Conservation (phyloP, 495 filamentous ascomycete species). For the Aspergillus kassunensis region DNA sequence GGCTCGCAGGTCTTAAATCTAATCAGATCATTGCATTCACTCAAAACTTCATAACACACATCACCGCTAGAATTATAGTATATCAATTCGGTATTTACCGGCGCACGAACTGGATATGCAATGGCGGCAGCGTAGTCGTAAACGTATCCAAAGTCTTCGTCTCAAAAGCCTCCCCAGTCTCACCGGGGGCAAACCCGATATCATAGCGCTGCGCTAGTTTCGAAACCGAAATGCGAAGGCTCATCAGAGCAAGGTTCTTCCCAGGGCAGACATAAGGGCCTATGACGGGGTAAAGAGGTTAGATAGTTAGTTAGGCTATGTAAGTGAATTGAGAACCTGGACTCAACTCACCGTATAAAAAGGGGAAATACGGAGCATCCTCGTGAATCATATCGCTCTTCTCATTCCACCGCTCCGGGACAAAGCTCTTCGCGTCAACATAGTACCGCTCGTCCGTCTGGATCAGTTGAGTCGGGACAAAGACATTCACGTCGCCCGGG, state of each 20-base stretch:
- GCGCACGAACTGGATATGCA: slow-evolving; percentile 7
- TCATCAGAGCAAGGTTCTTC: slow-evolving; percentile 23
- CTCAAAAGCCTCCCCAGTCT: slow-evolving; percentile 18
- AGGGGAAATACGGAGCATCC: slow-evolving; percentile 47
- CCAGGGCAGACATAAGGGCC: slow-evolving; percentile 28
- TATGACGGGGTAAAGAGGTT: neutral
- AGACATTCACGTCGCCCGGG: slow-evolving; percentile 37
- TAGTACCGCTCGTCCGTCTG: slow-evolving; percentile 33
- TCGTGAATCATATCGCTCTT: slow-evolving; percentile 40
- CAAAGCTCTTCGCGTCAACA: slow-evolving; percentile 34
- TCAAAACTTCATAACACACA: no score
- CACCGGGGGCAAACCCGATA: slow-evolving; percentile 18
- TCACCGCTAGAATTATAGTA: no score
- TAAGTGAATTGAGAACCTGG: neutral
- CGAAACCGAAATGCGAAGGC: slow-evolving; percentile 17
- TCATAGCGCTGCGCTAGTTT: slow-evolving; percentile 17
- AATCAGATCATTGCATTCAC: no score
- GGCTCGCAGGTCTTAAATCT: no score
- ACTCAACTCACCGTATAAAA: slow-evolving; percentile 33
- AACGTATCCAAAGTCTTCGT: slow-evolving; percentile 12
- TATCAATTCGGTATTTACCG: neutral
- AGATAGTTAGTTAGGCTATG: neutral
- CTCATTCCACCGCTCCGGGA: slow-evolving; percentile 55
- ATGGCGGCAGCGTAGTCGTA: slow-evolving; percentile 11
- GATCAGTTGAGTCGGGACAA: slow-evolving; percentile 32